Base-by-base conservation (phyloP, 768 basidiomycete genomes). In the Tulasnella sp. region DNA sequence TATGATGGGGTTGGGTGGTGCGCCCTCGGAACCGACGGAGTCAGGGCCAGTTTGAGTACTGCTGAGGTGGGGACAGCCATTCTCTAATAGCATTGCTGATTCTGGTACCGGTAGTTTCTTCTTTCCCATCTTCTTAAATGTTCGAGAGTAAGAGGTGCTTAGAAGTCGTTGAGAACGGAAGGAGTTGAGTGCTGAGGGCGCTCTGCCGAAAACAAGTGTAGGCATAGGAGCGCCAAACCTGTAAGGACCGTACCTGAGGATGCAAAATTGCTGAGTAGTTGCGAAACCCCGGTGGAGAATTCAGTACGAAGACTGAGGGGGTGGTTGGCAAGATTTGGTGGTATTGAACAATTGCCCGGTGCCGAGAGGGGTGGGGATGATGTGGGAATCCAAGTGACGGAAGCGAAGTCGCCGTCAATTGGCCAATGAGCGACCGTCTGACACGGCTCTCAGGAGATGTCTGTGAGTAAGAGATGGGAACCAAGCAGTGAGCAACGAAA, bases 1-100 rank as follows among this genome's bases (percentile, higher is more conserved):
- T 23, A 95, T 86, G 81, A 95, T 89, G 2, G 87, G 84, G 2
- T 80, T 42, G 10, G 29, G 57, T 23, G 77, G 39, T n/a, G n/a
- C 29, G 61, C 61, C 15, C 26, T 79, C 39, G 37, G 79, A 20
- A 32, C 32, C 44, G 69, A 37, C 15, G 37, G 44, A 39, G 35
- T 48, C 74, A 75, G 67, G 29, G 26, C 57, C 74, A 61, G 40
- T 15, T 48, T 23, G 35, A 7, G 29, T 39, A 32, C 39, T 61
- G 57, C 74, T 57, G 7, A 46, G 48, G 55, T 46, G 55, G 16
- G 67, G 75, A 16, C 46, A 42, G 75, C 57, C 39, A 51, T 42
- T 57, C 20, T 46, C 46, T 29, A 76, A 44, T 23, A 61, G 35
- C 51, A 76, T 11, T 32, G 75, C 75, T 5, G 46, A 46, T n/a